Percentiles rank a stretch among this genome's conserved stretches.
Conservation (phyloP, 176 grass and related monocot species). For the Musa beccarii region DNA sequence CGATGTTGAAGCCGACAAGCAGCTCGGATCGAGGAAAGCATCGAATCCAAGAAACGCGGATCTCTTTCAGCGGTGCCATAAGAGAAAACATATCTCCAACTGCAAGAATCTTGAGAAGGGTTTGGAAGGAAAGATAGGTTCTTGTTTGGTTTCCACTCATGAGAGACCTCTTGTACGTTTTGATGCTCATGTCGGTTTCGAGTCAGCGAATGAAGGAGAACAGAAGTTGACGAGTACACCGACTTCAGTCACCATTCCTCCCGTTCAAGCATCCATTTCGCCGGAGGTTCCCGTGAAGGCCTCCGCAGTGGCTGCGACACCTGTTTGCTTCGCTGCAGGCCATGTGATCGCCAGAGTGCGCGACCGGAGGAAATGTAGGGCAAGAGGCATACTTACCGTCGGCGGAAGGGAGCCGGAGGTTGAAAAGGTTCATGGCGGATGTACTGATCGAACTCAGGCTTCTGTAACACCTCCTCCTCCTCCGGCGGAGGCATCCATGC, state of each 20-base stretch:
- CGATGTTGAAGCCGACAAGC: background rate
- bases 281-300: constrained; percentile 7
- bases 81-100: constrained; percentile 4
- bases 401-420: constrained; percentile 22
- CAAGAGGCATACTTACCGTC: constrained; percentile 61
- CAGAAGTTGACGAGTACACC: background rate
- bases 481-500: constrained; percentile 47
- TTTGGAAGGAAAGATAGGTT: background rate
- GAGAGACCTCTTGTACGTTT: constrained; percentile 7
- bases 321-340: constrained; percentile 9
- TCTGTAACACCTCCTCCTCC: constrained; percentile 21
- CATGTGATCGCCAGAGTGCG: constrained; percentile 11
- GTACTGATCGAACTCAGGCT: constrained; percentile 15
- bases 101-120: background rate
- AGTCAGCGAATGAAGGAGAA: background rate
- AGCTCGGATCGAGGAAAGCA: background rate
- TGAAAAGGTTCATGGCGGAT: constrained; percentile 13
- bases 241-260: constrained; percentile 10
- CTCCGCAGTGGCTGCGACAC: background rate
- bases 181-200: background rate
- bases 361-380: constrained; percentile 39
- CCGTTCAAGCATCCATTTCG: constrained; percentile 12
- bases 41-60: background rate
- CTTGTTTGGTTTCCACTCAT: background rate
- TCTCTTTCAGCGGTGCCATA: constrained; percentile 6